Evolutionary conservation across 139 green algal species (phyloP).

Genomic region (Yamagishiella unicocca): DNA sequence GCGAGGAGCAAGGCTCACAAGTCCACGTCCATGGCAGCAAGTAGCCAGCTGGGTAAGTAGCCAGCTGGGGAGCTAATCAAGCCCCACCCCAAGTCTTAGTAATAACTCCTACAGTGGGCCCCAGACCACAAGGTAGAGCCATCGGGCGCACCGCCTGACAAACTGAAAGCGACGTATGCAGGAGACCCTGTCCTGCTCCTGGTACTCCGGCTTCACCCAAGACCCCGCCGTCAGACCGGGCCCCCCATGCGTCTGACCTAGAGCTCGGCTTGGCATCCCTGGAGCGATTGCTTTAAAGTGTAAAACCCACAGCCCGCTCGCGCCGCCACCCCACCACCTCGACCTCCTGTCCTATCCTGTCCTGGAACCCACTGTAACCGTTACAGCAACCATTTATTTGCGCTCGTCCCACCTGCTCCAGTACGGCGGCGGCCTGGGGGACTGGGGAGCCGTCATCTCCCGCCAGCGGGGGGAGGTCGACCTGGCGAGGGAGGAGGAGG

Average conservation of each 20-base stretch:
- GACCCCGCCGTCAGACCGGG: not conserved
- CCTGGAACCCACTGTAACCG: too few species aligned
- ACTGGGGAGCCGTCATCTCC: not conserved
- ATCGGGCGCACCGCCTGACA: too few species aligned
- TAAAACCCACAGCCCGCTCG: not conserved
- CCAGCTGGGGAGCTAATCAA: not conserved
- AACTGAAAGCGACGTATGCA: too few species aligned
- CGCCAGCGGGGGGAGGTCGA: slow-evolving; percentile 9
- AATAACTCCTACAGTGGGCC: too few species aligned
- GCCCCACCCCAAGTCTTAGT: too few species aligned
- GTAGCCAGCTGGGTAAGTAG: too few species aligned
- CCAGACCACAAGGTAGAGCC: too few species aligned
- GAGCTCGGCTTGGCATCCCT: not conserved
- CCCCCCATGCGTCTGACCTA: not conserved
- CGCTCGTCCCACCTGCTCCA: slow-evolving; percentile 13
- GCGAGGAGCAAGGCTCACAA: not conserved
- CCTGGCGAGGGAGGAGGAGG: not conserved
- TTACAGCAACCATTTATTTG: too few species aligned
- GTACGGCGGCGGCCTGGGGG: not conserved
- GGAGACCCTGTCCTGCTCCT: not conserved
- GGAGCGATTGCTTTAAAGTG: not conserved
- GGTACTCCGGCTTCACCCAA: not conserved
- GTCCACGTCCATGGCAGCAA: not conserved
- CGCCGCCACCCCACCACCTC: not conserved
- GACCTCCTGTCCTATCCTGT: not conserved